A percentile compares a stretch with the other conserved stretches of the same genome.
These are phyloP conservation scores for Chrysanthemum lavandulifolium DNA, from an alignment of 129 eudicot genomes.

Conservation along the genomic window DNA sequence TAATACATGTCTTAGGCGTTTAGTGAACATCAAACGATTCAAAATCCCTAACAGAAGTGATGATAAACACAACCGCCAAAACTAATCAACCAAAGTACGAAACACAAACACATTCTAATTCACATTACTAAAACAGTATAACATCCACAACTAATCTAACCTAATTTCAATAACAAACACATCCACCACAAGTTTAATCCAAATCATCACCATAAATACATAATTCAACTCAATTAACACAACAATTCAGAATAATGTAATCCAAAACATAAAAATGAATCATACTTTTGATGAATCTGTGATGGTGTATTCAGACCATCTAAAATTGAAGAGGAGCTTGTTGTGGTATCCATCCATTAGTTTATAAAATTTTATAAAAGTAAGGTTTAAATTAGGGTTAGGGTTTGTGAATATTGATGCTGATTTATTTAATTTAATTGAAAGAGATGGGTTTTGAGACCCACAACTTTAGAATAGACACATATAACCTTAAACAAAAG, in stretches of 20 bases:
- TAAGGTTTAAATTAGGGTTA: background rate
- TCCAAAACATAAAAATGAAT: background rate
- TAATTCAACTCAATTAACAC: conserved; percentile 19
- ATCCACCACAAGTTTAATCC: no score
- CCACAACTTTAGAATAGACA: no score
- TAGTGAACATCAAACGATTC: no score
- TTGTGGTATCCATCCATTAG: conserved; percentile 29
- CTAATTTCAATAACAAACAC: background rate
- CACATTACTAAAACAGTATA: no score
- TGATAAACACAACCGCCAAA: background rate
- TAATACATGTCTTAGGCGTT: no score
- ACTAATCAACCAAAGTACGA: background rate
- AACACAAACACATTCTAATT: background rate
- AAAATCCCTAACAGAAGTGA: no score
- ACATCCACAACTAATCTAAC: no score
- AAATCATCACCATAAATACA: conserved; percentile 5
- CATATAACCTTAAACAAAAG: no score
- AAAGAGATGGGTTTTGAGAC: no score
- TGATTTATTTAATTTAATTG: no score
- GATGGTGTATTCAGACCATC: conserved; percentile 41
- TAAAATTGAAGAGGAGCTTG: conserved; percentile 20
- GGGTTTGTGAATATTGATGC: conserved; percentile 1
- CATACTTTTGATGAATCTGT: conserved; percentile 38
- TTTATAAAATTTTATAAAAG: background rate
- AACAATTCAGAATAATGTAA: conserved; percentile 11